A percentile compares a stretch with the other conserved stretches of the same genome.
phyloP scores from a whole-genome alignment of 2,329 filamentous ascomycete genomes.

The Colletotrichum navitas region DNA sequence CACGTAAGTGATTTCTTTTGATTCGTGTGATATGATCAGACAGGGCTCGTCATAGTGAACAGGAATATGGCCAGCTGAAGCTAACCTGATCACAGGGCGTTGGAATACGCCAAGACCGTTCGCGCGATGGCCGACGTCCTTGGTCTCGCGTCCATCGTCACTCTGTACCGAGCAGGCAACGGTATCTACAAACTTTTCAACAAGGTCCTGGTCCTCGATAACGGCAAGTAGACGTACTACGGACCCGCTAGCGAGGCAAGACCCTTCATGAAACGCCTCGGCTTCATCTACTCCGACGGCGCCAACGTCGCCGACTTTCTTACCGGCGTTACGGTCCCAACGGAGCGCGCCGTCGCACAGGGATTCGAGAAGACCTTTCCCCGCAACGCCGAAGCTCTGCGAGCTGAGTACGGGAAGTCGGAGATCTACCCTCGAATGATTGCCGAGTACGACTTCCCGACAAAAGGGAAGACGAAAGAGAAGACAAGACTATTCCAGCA shows the following conservation, averaged over 20 bases:
- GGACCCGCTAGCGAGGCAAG: conserved; percentile 69
- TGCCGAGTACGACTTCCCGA: conserved; percentile 69
- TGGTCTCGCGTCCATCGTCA: conserved; percentile 71
- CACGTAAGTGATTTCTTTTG: conserved; percentile 54
- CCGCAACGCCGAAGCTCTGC: conserved; percentile 59
- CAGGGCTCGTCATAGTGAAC: background rate
- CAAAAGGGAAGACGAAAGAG: conserved; percentile 59
- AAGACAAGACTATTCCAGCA: conserved; percentile 67
- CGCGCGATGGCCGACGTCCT: conserved; percentile 73
- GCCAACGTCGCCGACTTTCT: conserved; percentile 76
- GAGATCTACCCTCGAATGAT: conserved; percentile 63
- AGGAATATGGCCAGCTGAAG: conserved; percentile 3
- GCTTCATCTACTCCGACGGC: conserved; percentile 72
- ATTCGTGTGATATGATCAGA: too few relatives aligned
- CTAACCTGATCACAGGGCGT: conserved; percentile 54
- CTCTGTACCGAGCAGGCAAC: conserved; percentile 78
- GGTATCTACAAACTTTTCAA: conserved; percentile 78
- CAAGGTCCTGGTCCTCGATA: conserved; percentile 76
- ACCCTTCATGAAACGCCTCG: conserved; percentile 74
- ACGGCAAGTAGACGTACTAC: conserved; percentile 75
- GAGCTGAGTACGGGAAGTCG: conserved; percentile 64
- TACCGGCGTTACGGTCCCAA: conserved; percentile 75
- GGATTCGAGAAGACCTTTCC: conserved; percentile 58
- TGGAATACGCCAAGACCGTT: conserved; percentile 72
- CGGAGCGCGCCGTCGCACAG: conserved; percentile 72